Conservation (phyloP, 306 rosid genomes). For the Argentina anserina region DNA sequence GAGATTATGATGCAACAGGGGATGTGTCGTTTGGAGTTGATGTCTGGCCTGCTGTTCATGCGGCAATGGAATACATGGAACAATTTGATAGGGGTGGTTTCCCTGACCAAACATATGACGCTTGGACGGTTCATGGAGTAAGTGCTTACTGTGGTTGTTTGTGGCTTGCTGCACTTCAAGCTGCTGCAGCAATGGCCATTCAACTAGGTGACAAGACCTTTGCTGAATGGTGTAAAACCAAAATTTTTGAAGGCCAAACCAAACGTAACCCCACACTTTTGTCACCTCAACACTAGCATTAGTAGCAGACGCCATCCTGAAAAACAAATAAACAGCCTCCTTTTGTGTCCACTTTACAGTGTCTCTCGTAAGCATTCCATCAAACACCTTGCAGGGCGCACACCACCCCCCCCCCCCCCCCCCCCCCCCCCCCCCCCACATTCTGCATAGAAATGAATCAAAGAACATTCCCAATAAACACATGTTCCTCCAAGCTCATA, state of each 20-base stretch:
- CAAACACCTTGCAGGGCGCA: too few species aligned
- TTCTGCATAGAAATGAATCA: too few species aligned
- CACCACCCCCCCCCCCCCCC: too few species aligned
- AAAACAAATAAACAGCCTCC: too few species aligned
- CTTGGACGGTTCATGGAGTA: slow-evolving; percentile 98
- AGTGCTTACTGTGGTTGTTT: slow-evolving; percentile 95
- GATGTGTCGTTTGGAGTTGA: slow-evolving; percentile 94
- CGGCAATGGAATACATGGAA: slow-evolving; percentile 93
- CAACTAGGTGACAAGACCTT: slow-evolving; percentile 69
- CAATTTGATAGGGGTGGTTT: slow-evolving; percentile 92
- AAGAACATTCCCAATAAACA: too few species aligned
- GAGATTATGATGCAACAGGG: slow-evolving; percentile 87
- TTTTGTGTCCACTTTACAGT: too few species aligned
- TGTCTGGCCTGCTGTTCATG: slow-evolving; percentile 98
- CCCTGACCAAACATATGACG: slow-evolving; percentile 96
- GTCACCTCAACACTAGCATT: too few species aligned
- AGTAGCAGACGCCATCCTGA: too few species aligned
- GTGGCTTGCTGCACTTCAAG: slow-evolving; percentile 98
- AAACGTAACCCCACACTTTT: too few species aligned
- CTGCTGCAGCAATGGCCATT: slow-evolving; percentile 96
- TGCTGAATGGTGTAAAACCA: slow-evolving; percentile 85
- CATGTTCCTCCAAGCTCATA: too few species aligned
- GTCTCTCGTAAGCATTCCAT: too few species aligned
- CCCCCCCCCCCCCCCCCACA: too few species aligned
- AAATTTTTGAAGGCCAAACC: slow-evolving; percentile 84